Conservation (phyloP, 257 asterid species). For the Scutellaria minor region DNA sequence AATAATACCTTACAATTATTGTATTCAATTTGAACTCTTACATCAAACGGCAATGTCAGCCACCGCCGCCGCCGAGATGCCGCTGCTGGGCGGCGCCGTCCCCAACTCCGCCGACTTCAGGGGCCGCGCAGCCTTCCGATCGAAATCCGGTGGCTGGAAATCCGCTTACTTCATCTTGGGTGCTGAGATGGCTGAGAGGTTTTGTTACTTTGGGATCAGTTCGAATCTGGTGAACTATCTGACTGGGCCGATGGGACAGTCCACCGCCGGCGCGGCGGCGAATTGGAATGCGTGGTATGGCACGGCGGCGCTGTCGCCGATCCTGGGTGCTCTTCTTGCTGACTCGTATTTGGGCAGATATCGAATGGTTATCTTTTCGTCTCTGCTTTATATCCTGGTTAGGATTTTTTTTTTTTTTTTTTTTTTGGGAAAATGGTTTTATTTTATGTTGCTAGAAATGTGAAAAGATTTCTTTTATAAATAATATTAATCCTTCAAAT, state of each 20-base stretch:
- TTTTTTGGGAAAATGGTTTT: not conserved
- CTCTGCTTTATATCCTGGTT: slow-evolving; percentile 30
- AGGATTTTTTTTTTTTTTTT: not conserved
- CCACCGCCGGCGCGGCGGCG: slow-evolving; percentile 36
- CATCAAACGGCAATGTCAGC: not conserved
- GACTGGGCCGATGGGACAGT: slow-evolving; percentile 27
- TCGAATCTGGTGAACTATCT: slow-evolving; percentile 35
- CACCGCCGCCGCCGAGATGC: not conserved
- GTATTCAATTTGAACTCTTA: not conserved
- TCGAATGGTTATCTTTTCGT: slow-evolving; percentile 14
- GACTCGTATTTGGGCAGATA: slow-evolving; percentile 34
- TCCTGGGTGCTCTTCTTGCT: slow-evolving; percentile 30
- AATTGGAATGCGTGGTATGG: slow-evolving; percentile 33
- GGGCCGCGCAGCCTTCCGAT: slow-evolving; percentile 38
- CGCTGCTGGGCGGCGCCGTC: slow-evolving; percentile 23
- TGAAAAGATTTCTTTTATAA: no score
- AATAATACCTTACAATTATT: not conserved
- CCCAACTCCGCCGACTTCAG: slow-evolving; percentile 34
- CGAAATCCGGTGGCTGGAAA: slow-evolving; percentile 46
- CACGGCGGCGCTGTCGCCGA: slow-evolving; percentile 34
- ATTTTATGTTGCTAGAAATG: no score
- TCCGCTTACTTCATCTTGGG: slow-evolving; percentile 44
- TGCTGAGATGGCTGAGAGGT: slow-evolving; percentile 35
- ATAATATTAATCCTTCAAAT: no score
- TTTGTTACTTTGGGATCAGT: slow-evolving; percentile 25